These are phyloP conservation scores for Globisporangium nagaii DNA, from an alignment of 352 stramenopile genomes.

Conservation along the genomic window DNA sequence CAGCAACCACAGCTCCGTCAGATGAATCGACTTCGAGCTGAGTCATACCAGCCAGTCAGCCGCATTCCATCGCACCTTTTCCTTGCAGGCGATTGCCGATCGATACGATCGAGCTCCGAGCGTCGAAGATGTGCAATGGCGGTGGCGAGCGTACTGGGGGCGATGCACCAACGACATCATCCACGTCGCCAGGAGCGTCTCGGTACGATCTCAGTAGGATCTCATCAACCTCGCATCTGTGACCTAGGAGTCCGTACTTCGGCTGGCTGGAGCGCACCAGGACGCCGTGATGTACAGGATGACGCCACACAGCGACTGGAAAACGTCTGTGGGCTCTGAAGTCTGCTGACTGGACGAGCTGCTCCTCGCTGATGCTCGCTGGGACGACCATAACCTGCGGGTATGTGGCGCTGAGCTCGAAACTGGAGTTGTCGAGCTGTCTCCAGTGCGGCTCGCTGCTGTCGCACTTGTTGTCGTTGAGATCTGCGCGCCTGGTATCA, in stretches of 20 bases:
- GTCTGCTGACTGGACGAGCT: constrained; percentile 80
- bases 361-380: constrained; percentile 89
- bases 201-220: constrained; percentile 82
- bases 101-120: constrained; percentile 72
- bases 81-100: constrained; percentile 80
- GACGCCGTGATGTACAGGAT: constrained; percentile 88
- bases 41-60: not conserved
- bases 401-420: constrained; percentile 92
- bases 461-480: no score
- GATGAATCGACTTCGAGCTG: not conserved
- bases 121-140: constrained; percentile 82
- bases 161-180: no score
- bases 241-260: constrained; percentile 95
- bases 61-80: constrained; percentile 43
- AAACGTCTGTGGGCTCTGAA: constrained; percentile 93
- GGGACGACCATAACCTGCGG: constrained; percentile 94
- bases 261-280: constrained; percentile 94
- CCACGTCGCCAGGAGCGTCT: no score
- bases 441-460: no score
- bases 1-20: not conserved
- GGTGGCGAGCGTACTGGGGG: no score
- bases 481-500: no score
- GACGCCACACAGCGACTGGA: constrained; percentile 91
- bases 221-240: constrained; percentile 91
- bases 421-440: constrained; percentile 87